Conservation (phyloP, 768 basidiomycete genomes). For the Tricholoma terreum region DNA sequence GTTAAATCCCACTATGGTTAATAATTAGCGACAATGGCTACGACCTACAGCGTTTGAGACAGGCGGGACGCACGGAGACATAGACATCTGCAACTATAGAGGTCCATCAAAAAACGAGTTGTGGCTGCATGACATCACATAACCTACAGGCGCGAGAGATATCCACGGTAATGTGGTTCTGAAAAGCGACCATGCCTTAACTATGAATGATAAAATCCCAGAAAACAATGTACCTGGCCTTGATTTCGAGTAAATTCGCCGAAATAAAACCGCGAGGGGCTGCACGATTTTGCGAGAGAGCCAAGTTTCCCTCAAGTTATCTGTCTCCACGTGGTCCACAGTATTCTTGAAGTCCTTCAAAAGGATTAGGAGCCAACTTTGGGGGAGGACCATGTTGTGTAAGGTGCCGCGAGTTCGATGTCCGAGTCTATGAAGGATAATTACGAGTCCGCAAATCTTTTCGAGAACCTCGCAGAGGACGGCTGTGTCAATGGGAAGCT, state of each 20-base stretch:
- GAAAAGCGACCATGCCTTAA: too few relatives aligned
- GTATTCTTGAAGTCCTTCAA: conserved; percentile 9
- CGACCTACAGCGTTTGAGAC: neutral
- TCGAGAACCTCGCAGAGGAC: conserved; percentile 54
- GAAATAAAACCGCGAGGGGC: conserved; percentile 21
- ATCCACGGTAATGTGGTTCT: conserved; percentile 31
- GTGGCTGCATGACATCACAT: neutral
- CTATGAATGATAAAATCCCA: too few relatives aligned
- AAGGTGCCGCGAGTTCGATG: too few relatives aligned
- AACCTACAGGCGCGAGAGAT: conserved; percentile 47
- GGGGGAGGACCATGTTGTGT: conserved; percentile 50
- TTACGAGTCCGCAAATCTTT: conserved; percentile 41
- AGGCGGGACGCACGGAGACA: conserved; percentile 47
- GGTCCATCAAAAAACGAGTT: neutral
- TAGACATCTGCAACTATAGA: conserved; percentile 42
- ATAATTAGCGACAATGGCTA: neutral
- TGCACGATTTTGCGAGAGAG: conserved; percentile 9
- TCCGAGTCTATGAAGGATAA: too few relatives aligned
- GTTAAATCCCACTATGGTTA: neutral
- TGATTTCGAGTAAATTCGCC: conserved; percentile 26
- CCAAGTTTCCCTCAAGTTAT: neutral
- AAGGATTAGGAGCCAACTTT: conserved; percentile 43
- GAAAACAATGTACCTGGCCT: too few relatives aligned
- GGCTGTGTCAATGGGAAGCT: conserved; percentile 41
- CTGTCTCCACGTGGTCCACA: too few relatives aligned